These are phyloP conservation scores for Globisporangium polare DNA, from an alignment of 352 stramenopile species.

Conservation along the genomic window DNA sequence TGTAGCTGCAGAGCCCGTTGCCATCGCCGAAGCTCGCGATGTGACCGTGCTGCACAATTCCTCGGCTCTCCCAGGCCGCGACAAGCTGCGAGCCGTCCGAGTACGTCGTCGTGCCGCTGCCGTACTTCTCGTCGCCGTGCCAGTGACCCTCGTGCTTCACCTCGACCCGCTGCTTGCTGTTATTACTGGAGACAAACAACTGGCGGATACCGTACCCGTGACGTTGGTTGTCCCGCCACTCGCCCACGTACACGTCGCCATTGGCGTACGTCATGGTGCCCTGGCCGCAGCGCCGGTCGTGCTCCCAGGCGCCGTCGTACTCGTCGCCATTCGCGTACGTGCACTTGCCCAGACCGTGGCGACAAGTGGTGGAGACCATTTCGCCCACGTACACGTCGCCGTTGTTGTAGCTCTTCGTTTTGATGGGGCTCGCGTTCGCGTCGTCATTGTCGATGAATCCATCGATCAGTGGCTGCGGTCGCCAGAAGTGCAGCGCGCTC, in stretches of 20 bases:
- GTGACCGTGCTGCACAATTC: conserved; percentile 14
- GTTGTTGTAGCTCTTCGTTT: conserved; percentile 45
- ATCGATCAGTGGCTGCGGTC: conserved; percentile 32
- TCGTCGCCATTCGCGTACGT: conserved; percentile 45
- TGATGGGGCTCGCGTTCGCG: conserved; percentile 30
- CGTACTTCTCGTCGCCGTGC: conserved; percentile 47
- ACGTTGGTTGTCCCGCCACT: conserved; percentile 43
- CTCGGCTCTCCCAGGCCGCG: conserved; percentile 31
- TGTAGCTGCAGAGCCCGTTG: conserved; percentile 46
- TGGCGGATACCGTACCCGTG: conserved; percentile 55
- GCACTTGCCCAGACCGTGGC: conserved; percentile 63
- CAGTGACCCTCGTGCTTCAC: conserved; percentile 78
- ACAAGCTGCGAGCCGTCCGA: conserved; percentile 42
- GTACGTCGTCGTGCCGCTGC: conserved; percentile 60
- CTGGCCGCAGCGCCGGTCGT: conserved; percentile 44
- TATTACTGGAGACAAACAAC: background rate
- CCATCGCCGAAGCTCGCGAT: conserved; percentile 55
- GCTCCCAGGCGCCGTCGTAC: conserved; percentile 67
- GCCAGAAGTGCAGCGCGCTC: conserved; percentile 59
- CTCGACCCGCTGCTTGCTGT: conserved; percentile 7
- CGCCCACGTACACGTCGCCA: conserved; percentile 45
- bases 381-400: conserved; percentile 72
- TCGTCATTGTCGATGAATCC: conserved; percentile 23
- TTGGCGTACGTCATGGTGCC: conserved; percentile 50
- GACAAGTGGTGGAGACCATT: conserved; percentile 30